These are phyloP conservation scores for Shiraia sp. DNA, from an alignment of 2,329 filamentous ascomycete species.

Conservation along the genomic window DNA sequence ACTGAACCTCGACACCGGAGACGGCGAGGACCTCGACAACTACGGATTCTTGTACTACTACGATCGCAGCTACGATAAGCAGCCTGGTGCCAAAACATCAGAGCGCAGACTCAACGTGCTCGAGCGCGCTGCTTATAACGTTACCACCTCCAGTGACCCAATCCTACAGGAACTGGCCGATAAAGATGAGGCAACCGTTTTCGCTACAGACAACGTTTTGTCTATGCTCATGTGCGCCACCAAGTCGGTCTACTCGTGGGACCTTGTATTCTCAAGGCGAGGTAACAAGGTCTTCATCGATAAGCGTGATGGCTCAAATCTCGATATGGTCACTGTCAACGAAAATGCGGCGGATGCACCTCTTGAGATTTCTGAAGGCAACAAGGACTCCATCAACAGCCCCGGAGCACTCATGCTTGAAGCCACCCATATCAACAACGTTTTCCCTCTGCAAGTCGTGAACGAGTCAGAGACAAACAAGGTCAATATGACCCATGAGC, in stretches of 20 bases:
- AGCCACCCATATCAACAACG: constrained; percentile 99
- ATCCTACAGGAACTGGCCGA: constrained; percentile 96
- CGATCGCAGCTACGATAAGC: constrained; percentile 93
- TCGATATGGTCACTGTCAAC: constrained; percentile 98
- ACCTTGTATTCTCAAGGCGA: constrained; percentile 90
- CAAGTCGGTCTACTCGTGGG: constrained; percentile 97
- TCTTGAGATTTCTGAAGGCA: constrained; percentile 85
- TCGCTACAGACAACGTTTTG: constrained; percentile 94
- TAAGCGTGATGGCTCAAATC: constrained; percentile 92
- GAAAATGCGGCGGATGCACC: constrained; percentile 97
- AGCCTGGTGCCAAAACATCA: constrained; percentile 77
- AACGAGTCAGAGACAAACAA: constrained; percentile 77
- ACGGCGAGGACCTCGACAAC: constrained; percentile 91
- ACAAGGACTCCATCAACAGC: constrained; percentile 94
- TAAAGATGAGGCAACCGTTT: constrained; percentile 94
- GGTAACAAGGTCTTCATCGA: constrained; percentile 98
- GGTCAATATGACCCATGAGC: constrained; percentile 82
- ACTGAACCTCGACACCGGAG: constrained; percentile 91
- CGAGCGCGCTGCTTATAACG: constrained; percentile 96
- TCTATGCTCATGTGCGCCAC: constrained; percentile 99
- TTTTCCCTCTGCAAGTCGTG: constrained; percentile 96
- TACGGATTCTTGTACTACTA: constrained; percentile 99
- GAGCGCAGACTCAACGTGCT: constrained; percentile 87
- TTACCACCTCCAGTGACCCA: constrained; percentile 93
- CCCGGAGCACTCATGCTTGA: constrained; percentile 92